A percentile compares a stretch with the other conserved stretches of the same genome.
These are phyloP conservation scores for Luvunga scandens DNA, from an alignment of 345 rosid genomes.

Conservation along the genomic window DNA sequence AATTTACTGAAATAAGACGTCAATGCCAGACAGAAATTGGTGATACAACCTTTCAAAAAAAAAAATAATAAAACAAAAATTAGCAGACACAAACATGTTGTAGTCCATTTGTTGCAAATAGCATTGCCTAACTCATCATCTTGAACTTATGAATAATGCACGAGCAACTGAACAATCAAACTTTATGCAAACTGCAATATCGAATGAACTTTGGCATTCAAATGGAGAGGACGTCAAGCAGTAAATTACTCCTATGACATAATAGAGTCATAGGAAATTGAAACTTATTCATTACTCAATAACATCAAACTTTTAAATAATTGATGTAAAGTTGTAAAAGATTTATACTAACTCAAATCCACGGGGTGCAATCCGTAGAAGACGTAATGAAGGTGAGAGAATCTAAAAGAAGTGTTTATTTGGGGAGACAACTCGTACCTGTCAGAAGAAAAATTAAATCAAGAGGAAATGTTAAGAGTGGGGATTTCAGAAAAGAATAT, in stretches of 20 bases:
- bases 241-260: not conserved
- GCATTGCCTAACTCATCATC: not conserved
- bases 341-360: slow-evolving; percentile 70
- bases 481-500: not conserved
- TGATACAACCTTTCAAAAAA: no score
- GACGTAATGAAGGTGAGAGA: slow-evolving; percentile 88
- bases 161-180: not conserved
- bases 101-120: not conserved
- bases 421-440: slow-evolving; percentile 97
- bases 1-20: not conserved
- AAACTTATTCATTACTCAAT: not conserved
- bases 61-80: not conserved
- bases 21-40: not conserved
- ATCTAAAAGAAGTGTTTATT: slow-evolving; percentile 98
- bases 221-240: not conserved
- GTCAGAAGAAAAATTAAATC: slow-evolving; percentile 15
- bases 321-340: not conserved
- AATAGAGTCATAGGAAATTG: not conserved
- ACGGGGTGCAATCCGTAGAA: slow-evolving; percentile 82
- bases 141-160: not conserved
- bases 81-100: not conserved
- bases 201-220: not conserved
- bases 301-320: not conserved
- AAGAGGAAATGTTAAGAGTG: slow-evolving; percentile 9
- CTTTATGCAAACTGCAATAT: not conserved